Evolutionary conservation across 164 flowering plant genomes (phyloP).

Genomic region (Protea cynaroides): DNA sequence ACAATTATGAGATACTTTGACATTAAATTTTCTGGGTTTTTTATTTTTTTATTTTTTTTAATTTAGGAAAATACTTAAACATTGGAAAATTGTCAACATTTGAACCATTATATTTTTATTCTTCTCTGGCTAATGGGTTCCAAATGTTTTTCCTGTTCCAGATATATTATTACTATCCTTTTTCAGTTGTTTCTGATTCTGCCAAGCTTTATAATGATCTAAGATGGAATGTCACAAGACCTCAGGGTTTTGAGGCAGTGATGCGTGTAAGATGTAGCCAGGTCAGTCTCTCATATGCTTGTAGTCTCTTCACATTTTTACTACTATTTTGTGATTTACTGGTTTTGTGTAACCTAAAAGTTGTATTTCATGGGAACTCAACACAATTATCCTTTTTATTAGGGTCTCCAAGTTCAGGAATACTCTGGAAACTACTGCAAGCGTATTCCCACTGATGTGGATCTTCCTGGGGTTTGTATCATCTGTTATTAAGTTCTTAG

Average conservation of each 20-base stretch:
- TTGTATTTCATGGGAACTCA: too few relatives aligned
- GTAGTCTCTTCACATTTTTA: not conserved
- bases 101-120: too few relatives aligned
- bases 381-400: conserved; percentile 1
- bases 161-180: conserved; percentile 92
- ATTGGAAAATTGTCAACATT: too few relatives aligned
- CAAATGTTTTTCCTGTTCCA: conserved; percentile 21
- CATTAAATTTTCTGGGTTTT: too few relatives aligned
- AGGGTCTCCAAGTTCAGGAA: conserved; percentile 99
- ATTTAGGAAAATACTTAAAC: too few relatives aligned
- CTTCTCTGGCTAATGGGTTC: too few relatives aligned
- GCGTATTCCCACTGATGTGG: conserved; percentile 96
- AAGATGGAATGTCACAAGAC: conserved; percentile 97
- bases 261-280: conserved; percentile 99
- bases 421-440: conserved; percentile 94
- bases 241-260: conserved; percentile 99
- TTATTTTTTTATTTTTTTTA: too few relatives aligned
- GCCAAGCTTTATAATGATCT: conserved; percentile 97
- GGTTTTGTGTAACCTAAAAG: too few relatives aligned
- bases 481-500: not conserved
- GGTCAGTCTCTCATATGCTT: conserved; percentile 35
- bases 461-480: conserved; percentile 81
- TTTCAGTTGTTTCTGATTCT: conserved; percentile 84
- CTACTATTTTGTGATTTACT: too few relatives aligned
- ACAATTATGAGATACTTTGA: too few relatives aligned